Evolutionary conservation across 2,329 filamentous ascomycete genomes (phyloP).

Genomic region (Monilinia laxa): DNA sequence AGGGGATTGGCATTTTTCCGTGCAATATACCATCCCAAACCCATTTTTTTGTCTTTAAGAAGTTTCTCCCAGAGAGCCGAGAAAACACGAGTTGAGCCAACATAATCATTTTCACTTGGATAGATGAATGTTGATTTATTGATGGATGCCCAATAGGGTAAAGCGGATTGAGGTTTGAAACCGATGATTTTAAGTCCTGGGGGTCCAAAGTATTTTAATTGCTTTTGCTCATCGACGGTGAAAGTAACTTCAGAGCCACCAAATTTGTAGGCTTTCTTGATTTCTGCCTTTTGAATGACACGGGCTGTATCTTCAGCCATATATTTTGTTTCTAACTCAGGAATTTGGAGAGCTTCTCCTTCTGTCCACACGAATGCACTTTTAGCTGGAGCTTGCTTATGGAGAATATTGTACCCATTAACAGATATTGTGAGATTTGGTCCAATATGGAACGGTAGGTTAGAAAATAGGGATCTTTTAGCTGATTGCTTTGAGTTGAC

Average conservation of each 20-base stretch:
- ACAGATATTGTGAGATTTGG: conserved; percentile 84
- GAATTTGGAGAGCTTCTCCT: conserved; percentile 83
- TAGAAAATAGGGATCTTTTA: conserved; percentile 82
- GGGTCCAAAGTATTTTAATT: conserved; percentile 75
- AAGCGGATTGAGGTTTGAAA: conserved; percentile 76
- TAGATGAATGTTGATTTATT: conserved; percentile 92
- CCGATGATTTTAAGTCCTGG: conserved; percentile 86
- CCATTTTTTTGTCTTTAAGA: conserved; percentile 74
- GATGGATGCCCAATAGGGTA: conserved; percentile 81
- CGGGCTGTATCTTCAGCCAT: conserved; percentile 76
- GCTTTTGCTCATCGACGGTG: conserved; percentile 75
- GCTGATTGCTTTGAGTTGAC: conserved; percentile 88
- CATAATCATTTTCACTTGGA: conserved; percentile 83
- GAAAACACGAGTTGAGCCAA: conserved; percentile 91
- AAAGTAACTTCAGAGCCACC: conserved; percentile 89
- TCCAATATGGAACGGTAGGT: conserved; percentile 82
- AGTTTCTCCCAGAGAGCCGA: conserved; percentile 88
- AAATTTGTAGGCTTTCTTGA: conserved; percentile 93
- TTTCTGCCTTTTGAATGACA: conserved; percentile 74
- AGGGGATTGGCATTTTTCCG: conserved; percentile 76
- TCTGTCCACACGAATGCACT: conserved; percentile 87
- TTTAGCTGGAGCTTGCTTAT: conserved; percentile 76
- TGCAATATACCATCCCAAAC: conserved; percentile 84
- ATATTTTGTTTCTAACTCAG: conserved; percentile 68
- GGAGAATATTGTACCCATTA: conserved; percentile 88